A percentile compares a stretch with the other conserved stretches of the same genome.
Conservation (phyloP, 1,284 basidiomycete genomes). For the Bothia castanella region DNA sequence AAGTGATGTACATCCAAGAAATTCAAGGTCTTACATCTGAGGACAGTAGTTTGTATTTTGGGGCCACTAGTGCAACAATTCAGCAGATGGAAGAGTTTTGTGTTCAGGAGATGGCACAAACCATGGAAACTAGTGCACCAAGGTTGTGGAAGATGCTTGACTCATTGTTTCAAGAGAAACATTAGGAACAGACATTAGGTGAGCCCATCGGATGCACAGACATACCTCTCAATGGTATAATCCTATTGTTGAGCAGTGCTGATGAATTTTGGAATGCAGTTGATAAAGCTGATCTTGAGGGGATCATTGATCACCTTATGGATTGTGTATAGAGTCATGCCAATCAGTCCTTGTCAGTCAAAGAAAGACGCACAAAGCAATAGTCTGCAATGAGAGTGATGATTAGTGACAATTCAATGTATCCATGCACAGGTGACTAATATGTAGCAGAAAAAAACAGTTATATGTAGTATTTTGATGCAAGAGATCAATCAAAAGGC, state of each 20-base stretch:
- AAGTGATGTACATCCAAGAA: background rate
- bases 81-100: constrained; percentile 4
- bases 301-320: background rate
- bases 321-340: no score
- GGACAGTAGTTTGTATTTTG: constrained; percentile 2
- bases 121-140: background rate
- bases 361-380: no score
- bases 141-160: no score
- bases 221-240: no score
- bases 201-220: no score
- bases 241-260: no score
- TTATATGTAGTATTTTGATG: background rate
- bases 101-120: background rate
- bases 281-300: background rate
- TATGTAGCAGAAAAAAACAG: constrained; percentile 1
- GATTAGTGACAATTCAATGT: background rate
- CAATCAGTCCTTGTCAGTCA: no score
- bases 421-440: no score
- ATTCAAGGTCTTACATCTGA: background rate
- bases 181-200: no score
- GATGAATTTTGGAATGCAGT: no score
- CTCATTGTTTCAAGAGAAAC: no score
- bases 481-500: constrained; percentile 2
- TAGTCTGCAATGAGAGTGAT: background rate
- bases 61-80: background rate